Percentiles rank a stretch among this genome's conserved stretches.
phyloP scores from a whole-genome alignment of 495 filamentous ascomycete species.

The Aspergillus diversus region DNA sequence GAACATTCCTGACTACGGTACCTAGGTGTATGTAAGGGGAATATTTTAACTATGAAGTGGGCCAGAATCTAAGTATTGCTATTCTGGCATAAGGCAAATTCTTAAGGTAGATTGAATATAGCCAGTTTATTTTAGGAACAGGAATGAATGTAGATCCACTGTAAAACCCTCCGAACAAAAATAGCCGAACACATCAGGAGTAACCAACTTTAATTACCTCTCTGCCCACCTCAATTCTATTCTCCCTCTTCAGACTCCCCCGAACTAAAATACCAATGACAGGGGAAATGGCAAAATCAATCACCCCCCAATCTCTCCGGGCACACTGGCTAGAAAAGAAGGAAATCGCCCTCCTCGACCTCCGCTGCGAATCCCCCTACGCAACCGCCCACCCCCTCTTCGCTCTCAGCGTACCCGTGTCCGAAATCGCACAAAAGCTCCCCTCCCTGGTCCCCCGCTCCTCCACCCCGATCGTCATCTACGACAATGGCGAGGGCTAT shows the following conservation, averaged over 20 bases:
- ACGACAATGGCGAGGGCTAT: constrained; percentile 11
- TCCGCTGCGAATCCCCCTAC: constrained; percentile 9
- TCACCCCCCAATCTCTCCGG: neutral
- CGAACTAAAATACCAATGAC: neutral
- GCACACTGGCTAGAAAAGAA: constrained; percentile 7
- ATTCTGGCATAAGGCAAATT: no score
- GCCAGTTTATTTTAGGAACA: no score
- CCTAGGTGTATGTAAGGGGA: no score
- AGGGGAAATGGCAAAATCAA: constrained; percentile 10
- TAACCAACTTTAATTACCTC: no score
- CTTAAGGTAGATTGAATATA: no score
- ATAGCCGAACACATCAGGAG: no score
- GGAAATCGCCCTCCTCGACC: constrained; percentile 13
- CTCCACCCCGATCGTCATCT: constrained; percentile 8
- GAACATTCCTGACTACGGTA: no score
- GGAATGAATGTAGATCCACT: no score
- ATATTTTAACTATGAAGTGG: no score
- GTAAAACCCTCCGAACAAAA: no score
- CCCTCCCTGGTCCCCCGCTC: constrained; percentile 7
- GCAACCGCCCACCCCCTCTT: constrained; percentile 15
- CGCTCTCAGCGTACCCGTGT: constrained; percentile 7
- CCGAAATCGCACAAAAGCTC: constrained; percentile 7
- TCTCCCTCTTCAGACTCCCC: neutral
- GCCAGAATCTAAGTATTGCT: no score
- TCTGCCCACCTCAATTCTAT: constrained; percentile 6